Conservation (phyloP, 306 rosid genomes). For the Trifolium repens region DNA sequence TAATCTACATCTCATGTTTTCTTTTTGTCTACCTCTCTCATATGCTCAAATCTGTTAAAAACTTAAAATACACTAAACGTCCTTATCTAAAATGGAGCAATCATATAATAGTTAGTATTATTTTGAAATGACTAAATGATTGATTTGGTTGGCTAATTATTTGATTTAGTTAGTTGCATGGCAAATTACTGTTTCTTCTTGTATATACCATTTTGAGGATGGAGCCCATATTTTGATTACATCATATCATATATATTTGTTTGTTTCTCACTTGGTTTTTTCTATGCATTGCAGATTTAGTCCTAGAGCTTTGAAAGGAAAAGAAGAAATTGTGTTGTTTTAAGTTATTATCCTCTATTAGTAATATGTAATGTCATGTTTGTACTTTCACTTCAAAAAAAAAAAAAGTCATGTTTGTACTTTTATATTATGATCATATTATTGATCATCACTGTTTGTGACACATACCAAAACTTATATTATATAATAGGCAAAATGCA, state of each 20-base stretch:
- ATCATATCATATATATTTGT: neutral
- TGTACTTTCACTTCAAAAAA: too few species aligned
- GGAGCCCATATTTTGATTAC: conserved; percentile 1
- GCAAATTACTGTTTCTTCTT: neutral
- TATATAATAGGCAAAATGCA: too few species aligned
- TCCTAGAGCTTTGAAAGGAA: conserved; percentile 76
- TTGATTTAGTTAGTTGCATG: neutral
- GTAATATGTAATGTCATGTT: conserved; percentile 41
- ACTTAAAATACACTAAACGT: too few species aligned
- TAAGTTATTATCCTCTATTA: conserved; percentile 28
- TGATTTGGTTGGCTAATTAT: neutral
- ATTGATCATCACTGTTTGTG: conserved; percentile 15
- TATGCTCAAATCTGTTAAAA: too few species aligned
- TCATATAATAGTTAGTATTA: too few species aligned
- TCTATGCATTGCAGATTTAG: conserved; percentile 63
- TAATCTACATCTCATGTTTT: too few species aligned
- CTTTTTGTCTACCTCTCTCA: too few species aligned
- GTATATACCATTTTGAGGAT: neutral
- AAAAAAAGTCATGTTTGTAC: conserved; percentile 41
- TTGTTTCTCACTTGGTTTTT: conserved; percentile 30
- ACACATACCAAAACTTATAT: conserved; percentile 25
- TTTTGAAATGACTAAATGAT: neutral
- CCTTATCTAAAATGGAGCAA: too few species aligned
- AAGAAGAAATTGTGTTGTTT: conserved; percentile 44
- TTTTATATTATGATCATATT: neutral